Base-by-base conservation (phyloP, 208 protist genomes). In the Crithidia mellificae region DNA sequence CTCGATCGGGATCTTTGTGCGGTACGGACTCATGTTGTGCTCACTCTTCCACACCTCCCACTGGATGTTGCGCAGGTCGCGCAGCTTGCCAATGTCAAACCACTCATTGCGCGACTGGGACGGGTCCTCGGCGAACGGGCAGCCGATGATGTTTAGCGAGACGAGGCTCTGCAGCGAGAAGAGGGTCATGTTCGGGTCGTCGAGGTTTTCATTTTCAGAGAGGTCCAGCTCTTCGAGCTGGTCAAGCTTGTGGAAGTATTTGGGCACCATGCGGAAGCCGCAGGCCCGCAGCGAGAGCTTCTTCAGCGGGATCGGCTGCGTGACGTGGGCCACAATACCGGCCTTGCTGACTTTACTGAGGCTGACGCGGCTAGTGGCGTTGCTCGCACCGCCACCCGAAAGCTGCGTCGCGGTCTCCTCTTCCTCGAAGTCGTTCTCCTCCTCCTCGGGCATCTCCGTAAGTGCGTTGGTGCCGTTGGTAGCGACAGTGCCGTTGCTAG, bases 241-340 rank as follows among this genome's bases (percentile, higher is more conserved):
- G 20, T 72, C 85, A 29, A 96, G 63, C 61, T 92, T 92, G 75
- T 94, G 91, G 63, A 96, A 94, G 75, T 94, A 96, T 68, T 93
- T 92, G 24, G 91, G 91, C 29, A 94, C 78, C 49, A 80, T 90
- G 19, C 77, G 81, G 27, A 96, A 77, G 55, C 75, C 77, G 71
- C 88, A 96, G 1, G 52, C 70, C 9, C 86, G 85, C 39, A 93
- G 72, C 22, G 74, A 91, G n/a, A 93, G 75, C 61, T 71, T 77
- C 49, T 81, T 84, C 51, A 95, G 72, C 17, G 81, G 87, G 22
- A 93, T 81, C 14, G 85, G 87, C 50, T 89, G 80, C 30, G 77
- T 58, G 22, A 92, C 83, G 53, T 75, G 64, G 1, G 83, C 69
- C 30, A 95, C 81, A 29, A 79, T 76, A 39, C 83, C 87, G 4